Evolutionary conservation across 176 grass and related monocot genomes (phyloP).

Genomic region (Saccharum spontaneum): DNA sequence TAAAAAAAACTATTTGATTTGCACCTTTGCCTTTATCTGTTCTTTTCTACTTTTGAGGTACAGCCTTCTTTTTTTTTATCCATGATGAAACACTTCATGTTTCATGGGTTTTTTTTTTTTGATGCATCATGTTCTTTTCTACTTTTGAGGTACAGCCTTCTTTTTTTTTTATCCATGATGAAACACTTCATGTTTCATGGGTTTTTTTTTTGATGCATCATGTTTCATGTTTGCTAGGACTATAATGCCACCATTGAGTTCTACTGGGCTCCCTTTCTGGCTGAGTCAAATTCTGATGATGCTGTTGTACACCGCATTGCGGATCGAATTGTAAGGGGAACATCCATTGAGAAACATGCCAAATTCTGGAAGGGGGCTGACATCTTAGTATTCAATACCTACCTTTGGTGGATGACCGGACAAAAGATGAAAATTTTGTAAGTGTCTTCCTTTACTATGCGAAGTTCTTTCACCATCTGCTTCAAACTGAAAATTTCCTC

Average conservation of each 20-base stretch:
- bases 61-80: not conserved
- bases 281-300: slow-evolving; percentile 92
- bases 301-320: slow-evolving; percentile 64
- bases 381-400: slow-evolving; percentile 92
- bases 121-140: not conserved
- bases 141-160: not conserved
- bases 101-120: not conserved
- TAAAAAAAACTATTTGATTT: not conserved
- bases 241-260: slow-evolving; percentile 97
- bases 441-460: not conserved
- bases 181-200: not conserved
- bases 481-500: not conserved
- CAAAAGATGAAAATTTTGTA: slow-evolving; percentile 86
- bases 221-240: slow-evolving; percentile 42
- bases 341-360: slow-evolving; percentile 76
- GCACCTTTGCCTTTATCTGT: not conserved
- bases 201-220: not conserved
- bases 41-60: not conserved
- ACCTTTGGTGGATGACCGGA: slow-evolving; percentile 96
- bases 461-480: not conserved
- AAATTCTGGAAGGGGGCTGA: slow-evolving; percentile 80
- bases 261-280: slow-evolving; percentile 98
- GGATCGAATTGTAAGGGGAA: slow-evolving; percentile 61
- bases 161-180: not conserved
- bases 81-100: not conserved